Percentiles rank a stretch among this genome's conserved stretches.
Conservation (phyloP, 129 eudicot genomes). For the Flaveria ramosissima region DNA sequence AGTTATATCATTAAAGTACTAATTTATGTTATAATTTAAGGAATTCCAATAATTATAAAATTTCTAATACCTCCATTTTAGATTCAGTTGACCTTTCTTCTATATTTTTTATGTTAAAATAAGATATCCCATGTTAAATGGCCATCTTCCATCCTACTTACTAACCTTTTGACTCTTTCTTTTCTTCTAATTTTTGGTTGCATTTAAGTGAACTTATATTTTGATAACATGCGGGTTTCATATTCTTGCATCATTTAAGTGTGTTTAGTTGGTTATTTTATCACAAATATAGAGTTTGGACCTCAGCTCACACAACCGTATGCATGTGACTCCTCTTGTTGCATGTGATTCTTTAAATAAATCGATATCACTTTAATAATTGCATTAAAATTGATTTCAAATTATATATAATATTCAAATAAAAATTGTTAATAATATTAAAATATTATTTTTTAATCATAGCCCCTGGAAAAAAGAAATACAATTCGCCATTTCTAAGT, state of each 20-base stretch:
- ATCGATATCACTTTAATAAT: neutral
- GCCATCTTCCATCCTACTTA: conserved; percentile 19
- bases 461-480: too few species aligned
- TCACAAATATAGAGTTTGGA: conserved; percentile 21
- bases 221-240: conserved; percentile 35
- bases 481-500: too few species aligned
- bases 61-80: too few species aligned
- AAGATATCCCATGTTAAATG: neutral
- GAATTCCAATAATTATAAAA: too few species aligned
- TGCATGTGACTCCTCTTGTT: conserved; percentile 29
- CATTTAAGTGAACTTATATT: conserved; percentile 23
- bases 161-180: conserved; percentile 17
- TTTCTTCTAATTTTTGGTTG: neutral
- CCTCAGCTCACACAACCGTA: conserved; percentile 27
- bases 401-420: neutral
- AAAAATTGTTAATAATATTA: too few species aligned
- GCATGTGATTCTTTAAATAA: conserved; percentile 29
- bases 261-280: conserved; percentile 20
- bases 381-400: neutral
- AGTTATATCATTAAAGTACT: too few species aligned
- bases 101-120: neutral
- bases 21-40: too few species aligned
- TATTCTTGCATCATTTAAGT: conserved; percentile 22
- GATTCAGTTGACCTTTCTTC: too few species aligned
- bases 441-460: too few species aligned